phyloP scores from a whole-genome alignment of 2,329 filamentous ascomycete genomes.

The Sclerotinia subarctica region DNA sequence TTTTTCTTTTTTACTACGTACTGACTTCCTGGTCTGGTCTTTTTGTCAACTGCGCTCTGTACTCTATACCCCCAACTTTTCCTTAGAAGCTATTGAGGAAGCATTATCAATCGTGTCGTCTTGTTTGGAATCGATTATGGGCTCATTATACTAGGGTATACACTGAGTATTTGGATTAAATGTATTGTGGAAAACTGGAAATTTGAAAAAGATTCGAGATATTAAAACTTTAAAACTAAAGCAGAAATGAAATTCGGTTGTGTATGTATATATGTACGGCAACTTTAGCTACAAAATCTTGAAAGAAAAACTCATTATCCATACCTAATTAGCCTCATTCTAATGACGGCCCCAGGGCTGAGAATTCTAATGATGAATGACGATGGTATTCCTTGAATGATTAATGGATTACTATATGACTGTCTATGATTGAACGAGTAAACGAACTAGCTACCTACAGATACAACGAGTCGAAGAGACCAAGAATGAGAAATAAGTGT shows the following conservation, averaged over 20 bases:
- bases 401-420: background rate
- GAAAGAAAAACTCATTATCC: background rate
- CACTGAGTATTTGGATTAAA: background rate
- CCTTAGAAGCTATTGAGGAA: background rate
- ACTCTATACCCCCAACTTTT: conserved; percentile 11
- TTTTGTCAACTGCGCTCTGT: conserved; percentile 3
- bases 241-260: background rate
- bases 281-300: background rate
- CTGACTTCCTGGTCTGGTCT: background rate
- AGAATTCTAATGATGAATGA: background rate
- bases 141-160: background rate
- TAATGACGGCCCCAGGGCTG: background rate
- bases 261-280: background rate
- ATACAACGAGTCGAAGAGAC: background rate
- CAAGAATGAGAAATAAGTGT: background rate
- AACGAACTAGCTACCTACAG: background rate
- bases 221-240: background rate
- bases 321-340: background rate
- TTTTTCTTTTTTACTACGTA: conserved; percentile 1
- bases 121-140: background rate
- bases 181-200: background rate
- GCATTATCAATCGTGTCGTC: conserved; percentile 1
- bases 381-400: background rate
- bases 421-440: too few species aligned
- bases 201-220: background rate